Evolutionary conservation across 2,329 filamentous ascomycete species (phyloP).

Genomic region (Penicillium sp.): DNA sequence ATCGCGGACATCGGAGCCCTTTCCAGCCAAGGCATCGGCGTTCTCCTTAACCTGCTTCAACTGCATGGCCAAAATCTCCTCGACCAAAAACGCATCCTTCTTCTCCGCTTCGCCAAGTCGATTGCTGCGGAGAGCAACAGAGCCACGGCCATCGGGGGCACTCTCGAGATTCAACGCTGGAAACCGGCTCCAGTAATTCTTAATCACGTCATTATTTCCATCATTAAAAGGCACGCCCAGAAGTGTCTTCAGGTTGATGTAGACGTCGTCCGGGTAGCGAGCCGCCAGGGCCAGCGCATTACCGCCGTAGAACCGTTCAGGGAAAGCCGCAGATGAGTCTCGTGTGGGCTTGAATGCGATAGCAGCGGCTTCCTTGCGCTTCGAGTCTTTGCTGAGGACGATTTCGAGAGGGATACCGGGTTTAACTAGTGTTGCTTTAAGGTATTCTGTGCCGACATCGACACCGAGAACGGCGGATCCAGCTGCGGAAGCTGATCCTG

Average conservation of each 20-base stretch:
- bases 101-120: constrained; percentile 66
- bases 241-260: constrained; percentile 87
- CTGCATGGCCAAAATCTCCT: constrained; percentile 95
- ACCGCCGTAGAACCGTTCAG: constrained; percentile 87
- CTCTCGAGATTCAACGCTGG: constrained; percentile 72
- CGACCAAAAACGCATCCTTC: constrained; percentile 67
- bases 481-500: constrained; percentile 58
- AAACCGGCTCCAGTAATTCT: constrained; percentile 72
- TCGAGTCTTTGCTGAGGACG: constrained; percentile 94
- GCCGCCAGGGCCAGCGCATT: constrained; percentile 86
- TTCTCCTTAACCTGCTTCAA: constrained; percentile 88
- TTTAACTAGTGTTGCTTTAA: constrained; percentile 95
- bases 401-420: constrained; percentile 97
- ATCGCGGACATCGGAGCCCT: constrained; percentile 71
- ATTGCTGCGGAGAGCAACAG: constrained; percentile 79
- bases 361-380: constrained; percentile 89
- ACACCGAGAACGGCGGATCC: constrained; percentile 82
- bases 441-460: constrained; percentile 93
- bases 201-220: constrained; percentile 52
- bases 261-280: constrained; percentile 89
- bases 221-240: constrained; percentile 66
- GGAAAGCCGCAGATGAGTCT: constrained; percentile 66
- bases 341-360: constrained; percentile 90
- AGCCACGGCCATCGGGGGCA: constrained; percentile 56
- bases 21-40: constrained; percentile 78